Evolutionary conservation across 139 green algal genomes (phyloP).

Genomic region (Choricystis sp.): DNA sequence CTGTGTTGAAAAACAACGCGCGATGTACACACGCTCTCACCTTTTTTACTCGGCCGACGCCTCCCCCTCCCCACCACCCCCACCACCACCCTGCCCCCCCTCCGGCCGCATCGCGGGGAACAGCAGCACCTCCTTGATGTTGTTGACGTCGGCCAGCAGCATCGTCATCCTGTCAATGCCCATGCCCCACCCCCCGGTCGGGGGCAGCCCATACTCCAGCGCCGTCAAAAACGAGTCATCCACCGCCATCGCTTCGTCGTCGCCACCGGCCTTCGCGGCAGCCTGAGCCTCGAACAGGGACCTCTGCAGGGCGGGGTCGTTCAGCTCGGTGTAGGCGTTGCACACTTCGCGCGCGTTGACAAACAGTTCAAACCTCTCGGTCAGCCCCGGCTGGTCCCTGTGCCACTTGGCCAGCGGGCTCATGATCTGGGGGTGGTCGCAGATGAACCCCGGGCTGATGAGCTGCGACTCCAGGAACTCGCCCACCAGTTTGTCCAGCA

Average conservation of each 20-base stretch:
- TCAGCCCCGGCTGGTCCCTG: slow-evolving; percentile 59
- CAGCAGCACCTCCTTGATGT: slow-evolving; percentile 97
- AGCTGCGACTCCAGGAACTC: slow-evolving; percentile 87
- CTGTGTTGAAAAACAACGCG: too few species aligned
- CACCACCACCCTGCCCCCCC: slow-evolving; percentile 13
- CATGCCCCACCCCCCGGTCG: slow-evolving; percentile 94
- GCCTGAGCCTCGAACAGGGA: slow-evolving; percentile 87
- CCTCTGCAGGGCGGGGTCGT: slow-evolving; percentile 91
- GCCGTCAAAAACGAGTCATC: slow-evolving; percentile 94
- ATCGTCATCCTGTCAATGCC: slow-evolving; percentile 97
- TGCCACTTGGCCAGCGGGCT: slow-evolving; percentile 95
- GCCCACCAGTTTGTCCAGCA: slow-evolving; percentile 98
- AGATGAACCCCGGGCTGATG: slow-evolving; percentile 95
- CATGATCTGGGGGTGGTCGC: slow-evolving; percentile 98
- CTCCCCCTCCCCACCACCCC: not conserved
- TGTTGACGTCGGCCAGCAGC: slow-evolving; percentile 88
- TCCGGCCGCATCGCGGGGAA: slow-evolving; percentile 99
- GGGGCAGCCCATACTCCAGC: slow-evolving; percentile 95
- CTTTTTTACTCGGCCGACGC: not conserved
- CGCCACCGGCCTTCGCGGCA: slow-evolving; percentile 49
- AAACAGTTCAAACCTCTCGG: slow-evolving; percentile 99
- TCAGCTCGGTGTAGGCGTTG: slow-evolving; percentile 99
- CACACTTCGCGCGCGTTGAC: slow-evolving; percentile 92
- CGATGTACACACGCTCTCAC: too few species aligned
- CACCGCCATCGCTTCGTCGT: slow-evolving; percentile 96